A percentile compares a stretch with the other conserved stretches of the same genome.
Conservation (phyloP, 257 asterid genomes). For the Solanum ossicruentum region DNA sequence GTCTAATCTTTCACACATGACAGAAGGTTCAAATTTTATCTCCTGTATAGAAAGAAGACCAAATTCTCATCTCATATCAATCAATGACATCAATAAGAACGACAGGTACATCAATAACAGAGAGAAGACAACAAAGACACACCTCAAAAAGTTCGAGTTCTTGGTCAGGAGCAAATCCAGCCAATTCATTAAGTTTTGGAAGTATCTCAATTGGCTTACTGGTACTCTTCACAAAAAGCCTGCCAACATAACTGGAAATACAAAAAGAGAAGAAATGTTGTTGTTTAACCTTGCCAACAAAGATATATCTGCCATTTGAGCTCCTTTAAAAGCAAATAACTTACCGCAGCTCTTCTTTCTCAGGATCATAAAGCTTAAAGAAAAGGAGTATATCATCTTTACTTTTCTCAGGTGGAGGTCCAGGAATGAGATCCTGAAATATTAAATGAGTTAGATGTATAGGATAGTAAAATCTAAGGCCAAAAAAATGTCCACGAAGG, state of each 20-base stretch:
- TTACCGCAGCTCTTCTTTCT: conserved; percentile 89
- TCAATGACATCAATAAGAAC: background rate
- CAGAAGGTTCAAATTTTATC: conserved; percentile 83
- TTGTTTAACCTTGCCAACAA: background rate
- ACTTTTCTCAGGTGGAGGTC: conserved; percentile 63
- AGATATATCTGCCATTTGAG: background rate
- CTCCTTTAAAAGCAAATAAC: background rate
- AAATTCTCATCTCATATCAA: background rate
- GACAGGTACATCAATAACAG: background rate
- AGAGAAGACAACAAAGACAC: background rate
- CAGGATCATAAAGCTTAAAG: conserved; percentile 85
- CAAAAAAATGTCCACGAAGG: background rate
- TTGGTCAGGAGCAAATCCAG: conserved; percentile 83
- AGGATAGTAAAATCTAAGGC: background rate
- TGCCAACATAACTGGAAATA: conserved; percentile 70
- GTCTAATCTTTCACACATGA: conserved; percentile 95
- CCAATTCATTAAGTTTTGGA: conserved; percentile 65
- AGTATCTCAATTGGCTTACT: conserved; percentile 69
- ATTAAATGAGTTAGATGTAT: background rate
- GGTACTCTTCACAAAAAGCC: conserved; percentile 64
- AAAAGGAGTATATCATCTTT: conserved; percentile 83
- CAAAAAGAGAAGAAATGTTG: background rate
- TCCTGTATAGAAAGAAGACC: conserved; percentile 35
- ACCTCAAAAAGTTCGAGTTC: conserved; percentile 96
- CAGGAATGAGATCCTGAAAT: conserved; percentile 50